Conservation (phyloP, 257 asterid species). For the Sherardia arvensis region DNA sequence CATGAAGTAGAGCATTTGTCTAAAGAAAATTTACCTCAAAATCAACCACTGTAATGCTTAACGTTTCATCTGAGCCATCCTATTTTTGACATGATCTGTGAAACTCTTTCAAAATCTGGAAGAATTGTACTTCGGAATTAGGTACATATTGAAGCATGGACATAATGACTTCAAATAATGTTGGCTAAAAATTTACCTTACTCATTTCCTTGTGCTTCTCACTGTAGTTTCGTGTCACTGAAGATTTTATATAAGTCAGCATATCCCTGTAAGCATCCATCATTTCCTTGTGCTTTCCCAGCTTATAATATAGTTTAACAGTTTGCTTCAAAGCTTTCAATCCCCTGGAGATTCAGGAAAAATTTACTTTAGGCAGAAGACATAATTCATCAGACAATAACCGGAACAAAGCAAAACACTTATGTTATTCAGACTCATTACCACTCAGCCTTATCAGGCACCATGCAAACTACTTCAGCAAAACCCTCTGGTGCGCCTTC, state of each 20-base stretch:
- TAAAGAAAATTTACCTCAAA: conserved; percentile 54
- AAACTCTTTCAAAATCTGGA: conserved; percentile 91
- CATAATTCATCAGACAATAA: neutral
- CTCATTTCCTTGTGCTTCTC: conserved; percentile 93
- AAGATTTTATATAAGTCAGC: conserved; percentile 86
- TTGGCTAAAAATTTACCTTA: conserved; percentile 44
- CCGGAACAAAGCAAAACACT: neutral
- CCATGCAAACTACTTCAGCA: conserved; percentile 84
- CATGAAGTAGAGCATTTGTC: neutral
- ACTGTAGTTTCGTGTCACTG: conserved; percentile 96
- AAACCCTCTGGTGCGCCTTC: conserved; percentile 94
- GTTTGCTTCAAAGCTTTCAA: conserved; percentile 97
- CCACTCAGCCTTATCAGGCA: conserved; percentile 98
- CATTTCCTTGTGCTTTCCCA: conserved; percentile 88
- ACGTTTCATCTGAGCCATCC: conserved; percentile 76
- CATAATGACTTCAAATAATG: neutral
- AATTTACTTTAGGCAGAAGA: neutral
- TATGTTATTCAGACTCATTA: conserved; percentile 7
- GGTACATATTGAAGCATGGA: conserved; percentile 1
- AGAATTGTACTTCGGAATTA: conserved; percentile 11
- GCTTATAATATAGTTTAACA: conserved; percentile 84
- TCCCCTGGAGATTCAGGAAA: conserved; percentile 59
- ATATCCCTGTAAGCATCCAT: conserved; percentile 92
- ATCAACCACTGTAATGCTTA: conserved; percentile 63
- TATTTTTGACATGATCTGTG: conserved; percentile 95